Evolutionary conservation across 2,329 filamentous ascomycete species (phyloP), one percentile per base, ranked within the genome.

Genomic region (Penicillium sp.): DNA sequence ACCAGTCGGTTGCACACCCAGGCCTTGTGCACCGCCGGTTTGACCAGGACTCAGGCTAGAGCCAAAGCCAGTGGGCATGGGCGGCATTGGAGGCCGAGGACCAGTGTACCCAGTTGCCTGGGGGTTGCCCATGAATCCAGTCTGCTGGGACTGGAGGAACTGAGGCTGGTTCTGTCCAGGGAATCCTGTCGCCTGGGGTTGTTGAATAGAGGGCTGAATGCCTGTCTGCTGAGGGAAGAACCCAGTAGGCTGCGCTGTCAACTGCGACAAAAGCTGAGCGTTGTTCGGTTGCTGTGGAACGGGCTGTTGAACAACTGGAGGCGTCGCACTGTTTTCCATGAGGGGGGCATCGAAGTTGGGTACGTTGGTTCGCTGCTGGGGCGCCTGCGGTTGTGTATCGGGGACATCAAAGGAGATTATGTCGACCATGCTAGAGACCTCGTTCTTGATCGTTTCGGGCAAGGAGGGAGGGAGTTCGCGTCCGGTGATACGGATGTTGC

Each of bases 391-490:
- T 38, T 78, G 79, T 27, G 93, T 88, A 61, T 99, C 94, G 0
- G 85, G 86, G 22, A 97, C 84, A 63, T 88, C 91, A 71, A 99
- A 99, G 56, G 92, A 96, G 70, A 99, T 99, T 53, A 99, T 99
- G 70, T 99, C 94, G 39, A 99, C 94, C 92, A 99, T 97, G 75
- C 94, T 96, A 3, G 93, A 97, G 16, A 99, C 94, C 74, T 99
- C 94, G 67, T 99, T 99, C 78, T 87, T 89, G 61, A 99, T 87
- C 55, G 86, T 88, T 31, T 97, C 92, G 0, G 94, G 94, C 9
- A 99, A 81, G 5, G 71, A 74, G 2, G 81, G 69, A 0, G 94
- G 94, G 22, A 99, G 75, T 0, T 87, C 80, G 75, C 96, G 96
- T 55, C 92, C 91, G 0, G 91, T 94, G 55, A 97, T 81, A 72